Base-by-base conservation (phyloP, 2,329 filamentous ascomycete genomes). In the Drechslera avenae region DNA sequence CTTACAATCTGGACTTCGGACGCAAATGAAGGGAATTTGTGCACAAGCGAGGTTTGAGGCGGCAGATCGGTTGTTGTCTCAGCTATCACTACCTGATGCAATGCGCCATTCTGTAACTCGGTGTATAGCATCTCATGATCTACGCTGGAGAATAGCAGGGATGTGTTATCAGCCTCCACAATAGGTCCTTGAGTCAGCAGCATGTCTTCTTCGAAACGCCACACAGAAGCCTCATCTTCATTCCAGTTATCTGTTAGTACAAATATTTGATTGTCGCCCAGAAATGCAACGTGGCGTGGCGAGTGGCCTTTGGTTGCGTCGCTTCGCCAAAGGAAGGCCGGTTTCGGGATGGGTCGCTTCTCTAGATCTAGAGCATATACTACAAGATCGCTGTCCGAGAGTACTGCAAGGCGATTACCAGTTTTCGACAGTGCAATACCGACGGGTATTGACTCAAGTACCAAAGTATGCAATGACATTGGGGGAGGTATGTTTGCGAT, bases 401-500 rank as follows among this genome's bases (percentile, higher is more conserved):
- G 77, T 7, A 95, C 82, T 3, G 86, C 90, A 67, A 97, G 81
- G 6, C 57, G 57, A 14, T 57, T 67, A 18, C 62, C 64, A 5
- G 67, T 64, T 17, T 59, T 58, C 3, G 72, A 88, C 59, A 97
- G 86, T 0, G 87, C 85, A 43, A 94, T 84, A 74, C 97, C 91
- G 14, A 90, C 76, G 2, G 85, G 81, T 45, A 87, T 86, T 0
- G 81, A 81, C 12, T 83, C 77, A 21, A 88, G 74, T 10, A 77
- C 64, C 14, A 97, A 64, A 50, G 95, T 89, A 59, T 88, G 88
- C 56, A 93, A 81, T 13, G 91, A 86, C 91, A 97, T 97, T 1
- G 94, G 94, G 21, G 94, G 94, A 18, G 94, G 94, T 3, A 97
- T 81, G 64, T 94, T 96, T 10, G 91, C 89, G 41, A 87, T 82